Evolutionary conservation across 371 early-diverging fungal species (phyloP), one percentile per base, ranked within the genome.

Genomic region (Lichtheimia corymbifera): DNA sequence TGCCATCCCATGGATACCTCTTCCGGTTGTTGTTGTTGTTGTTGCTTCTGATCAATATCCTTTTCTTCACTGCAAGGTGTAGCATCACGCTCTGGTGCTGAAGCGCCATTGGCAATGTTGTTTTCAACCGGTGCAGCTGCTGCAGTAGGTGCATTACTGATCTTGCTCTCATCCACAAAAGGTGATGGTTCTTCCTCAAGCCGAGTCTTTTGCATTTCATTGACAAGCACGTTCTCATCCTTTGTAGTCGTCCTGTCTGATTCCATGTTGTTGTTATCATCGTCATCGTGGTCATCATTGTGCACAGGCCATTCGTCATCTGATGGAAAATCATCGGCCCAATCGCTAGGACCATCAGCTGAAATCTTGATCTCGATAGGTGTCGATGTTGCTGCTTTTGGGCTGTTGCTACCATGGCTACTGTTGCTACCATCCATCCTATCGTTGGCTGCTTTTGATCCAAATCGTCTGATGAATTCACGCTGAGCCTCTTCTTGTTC

Each of bases 321-420:
- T 14, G 24, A 12, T 15, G 55, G 45, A 18, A 56, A 13, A 56
- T 56, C 57, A 45, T 56, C 57, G 3, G 57, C 45, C 45, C 57
- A 42, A 24, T 56, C 57, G 18, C 57, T 56, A 14, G 57, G 57
- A 20, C 45, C 57, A 15, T 56, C 57, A 13, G 45, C 57, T 17
- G 57, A 24, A 15, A 56, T 28, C 6, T 15, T n/a, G 24, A 42
- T 56, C 1, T 40, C 40, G 24, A 42, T 4, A n/a, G 13, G 45
- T 43, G 45, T 41, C 27, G 18, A 44, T 7, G 7, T 6, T 28
- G 17, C 30, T 18, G n/a, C 25, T 42, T 27, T 25, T 28, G 25
- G 15, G 9, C 35, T 27, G 13, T n/a, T 54, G 14, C 9, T 18
- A 18, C 5, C 28, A 28, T 14, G 4, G 35, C 15, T 25, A 20